Evolutionary conservation across 495 filamentous ascomycete species (phyloP).

Genomic region (Halenospora varia): DNA sequence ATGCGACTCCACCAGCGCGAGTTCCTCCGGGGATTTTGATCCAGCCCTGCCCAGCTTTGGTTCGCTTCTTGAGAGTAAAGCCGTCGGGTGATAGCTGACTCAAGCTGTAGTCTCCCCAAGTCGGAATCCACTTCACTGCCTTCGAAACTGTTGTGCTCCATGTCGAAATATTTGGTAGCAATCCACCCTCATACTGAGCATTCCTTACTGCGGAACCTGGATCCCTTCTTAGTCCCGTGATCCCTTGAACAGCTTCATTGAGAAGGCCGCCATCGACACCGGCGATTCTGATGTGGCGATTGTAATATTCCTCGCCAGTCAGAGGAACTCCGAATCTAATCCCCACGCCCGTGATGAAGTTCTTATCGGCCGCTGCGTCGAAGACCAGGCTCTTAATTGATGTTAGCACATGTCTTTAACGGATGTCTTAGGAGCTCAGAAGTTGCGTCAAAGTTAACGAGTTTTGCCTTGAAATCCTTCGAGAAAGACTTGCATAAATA

Average conservation of each 20-base stretch:
- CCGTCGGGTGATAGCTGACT: constrained; percentile 45
- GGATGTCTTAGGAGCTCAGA: no score
- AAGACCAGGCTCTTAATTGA: constrained; percentile 29
- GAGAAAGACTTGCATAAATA: no score
- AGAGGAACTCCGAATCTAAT: constrained; percentile 38
- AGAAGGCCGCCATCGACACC: constrained; percentile 35
- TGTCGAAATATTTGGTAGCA: constrained; percentile 26
- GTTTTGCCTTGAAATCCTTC: no score
- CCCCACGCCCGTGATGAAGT: constrained; percentile 36
- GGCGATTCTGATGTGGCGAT: constrained; percentile 37
- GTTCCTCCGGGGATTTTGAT: constrained; percentile 44
- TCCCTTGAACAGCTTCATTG: constrained; percentile 37
- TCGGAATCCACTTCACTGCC: constrained; percentile 39
- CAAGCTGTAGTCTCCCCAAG: constrained; percentile 45
- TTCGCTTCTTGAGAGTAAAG: constrained; percentile 47
- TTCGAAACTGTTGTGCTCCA: constrained; percentile 35
- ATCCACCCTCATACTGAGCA: constrained; percentile 33
- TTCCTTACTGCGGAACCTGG: constrained; percentile 30
- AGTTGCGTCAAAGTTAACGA: no score
- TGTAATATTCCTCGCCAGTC: constrained; percentile 32
- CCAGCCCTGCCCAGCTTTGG: constrained; percentile 43
- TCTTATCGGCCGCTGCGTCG: constrained; percentile 30
- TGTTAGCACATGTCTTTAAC: neutral
- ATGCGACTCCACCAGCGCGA: constrained; percentile 39
- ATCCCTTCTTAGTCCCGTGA: constrained; percentile 38